Evolutionary conservation across 352 stramenopile species (phyloP).

Genomic region (Pythium phragmitis): DNA sequence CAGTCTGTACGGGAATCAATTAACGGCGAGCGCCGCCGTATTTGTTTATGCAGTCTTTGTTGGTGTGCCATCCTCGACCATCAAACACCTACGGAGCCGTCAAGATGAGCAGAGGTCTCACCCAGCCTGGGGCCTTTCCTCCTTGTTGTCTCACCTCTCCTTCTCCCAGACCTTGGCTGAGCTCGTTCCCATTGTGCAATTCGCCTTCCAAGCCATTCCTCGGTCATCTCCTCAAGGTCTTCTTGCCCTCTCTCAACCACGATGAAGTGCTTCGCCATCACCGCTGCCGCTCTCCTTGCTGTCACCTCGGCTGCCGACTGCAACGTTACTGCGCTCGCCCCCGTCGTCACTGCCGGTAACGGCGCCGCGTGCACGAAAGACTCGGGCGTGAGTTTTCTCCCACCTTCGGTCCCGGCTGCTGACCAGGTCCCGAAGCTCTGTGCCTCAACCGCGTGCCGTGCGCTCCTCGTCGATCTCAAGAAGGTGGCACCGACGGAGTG

Average conservation of each 20-base stretch:
- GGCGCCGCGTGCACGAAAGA: background rate
- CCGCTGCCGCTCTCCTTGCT: slow-evolving; percentile 1
- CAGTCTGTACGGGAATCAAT: too few relatives aligned
- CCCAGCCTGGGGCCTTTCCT: too few relatives aligned
- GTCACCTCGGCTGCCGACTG: slow-evolving; percentile 8
- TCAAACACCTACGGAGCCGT: too few relatives aligned
- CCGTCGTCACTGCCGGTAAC: background rate
- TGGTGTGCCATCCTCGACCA: too few relatives aligned
- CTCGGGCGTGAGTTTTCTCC: slow-evolving; percentile 1
- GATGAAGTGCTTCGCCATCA: slow-evolving; percentile 21
- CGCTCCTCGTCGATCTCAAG: slow-evolving; percentile 7
- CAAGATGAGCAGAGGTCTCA: too few relatives aligned
- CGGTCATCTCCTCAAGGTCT: background rate
- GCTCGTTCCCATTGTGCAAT: slow-evolving; percentile 14
- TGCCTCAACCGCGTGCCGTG: background rate
- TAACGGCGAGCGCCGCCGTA: too few relatives aligned
- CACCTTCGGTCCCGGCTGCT: background rate
- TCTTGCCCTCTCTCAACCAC: background rate
- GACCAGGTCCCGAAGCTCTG: background rate
- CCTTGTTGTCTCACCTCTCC: too few relatives aligned
- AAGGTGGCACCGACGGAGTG: slow-evolving; percentile 6
- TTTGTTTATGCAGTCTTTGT: too few relatives aligned
- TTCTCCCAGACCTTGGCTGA: background rate
- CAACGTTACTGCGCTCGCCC: slow-evolving; percentile 1
- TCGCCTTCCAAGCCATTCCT: background rate